These are phyloP conservation scores for Flueggea neowawraea DNA, from an alignment of 441 rosid genomes.

Conservation along the genomic window DNA sequence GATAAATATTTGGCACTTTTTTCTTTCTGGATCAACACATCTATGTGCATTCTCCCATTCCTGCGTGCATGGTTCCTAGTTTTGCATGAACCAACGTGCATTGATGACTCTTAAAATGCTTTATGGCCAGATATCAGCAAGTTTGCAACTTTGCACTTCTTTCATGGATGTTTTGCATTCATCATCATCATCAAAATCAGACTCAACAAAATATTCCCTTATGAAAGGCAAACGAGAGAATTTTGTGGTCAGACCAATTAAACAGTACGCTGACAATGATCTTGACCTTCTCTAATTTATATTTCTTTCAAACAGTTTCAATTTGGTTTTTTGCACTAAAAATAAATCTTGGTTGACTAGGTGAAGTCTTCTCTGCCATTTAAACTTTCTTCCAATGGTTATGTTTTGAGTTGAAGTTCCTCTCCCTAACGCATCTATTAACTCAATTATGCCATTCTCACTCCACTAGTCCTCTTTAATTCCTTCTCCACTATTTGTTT, in stretches of 20 bases:
- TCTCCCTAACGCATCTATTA: constrained; percentile 88
- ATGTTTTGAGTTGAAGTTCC: constrained; percentile 82
- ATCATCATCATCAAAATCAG: no score
- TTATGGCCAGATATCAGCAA: no score
- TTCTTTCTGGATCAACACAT: no score
- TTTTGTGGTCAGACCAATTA: constrained; percentile 58
- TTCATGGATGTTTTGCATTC: no score
- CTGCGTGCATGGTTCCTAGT: no score
- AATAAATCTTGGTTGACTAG: constrained; percentile 81
- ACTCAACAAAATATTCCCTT: no score
- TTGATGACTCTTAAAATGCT: no score
- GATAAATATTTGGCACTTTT: no score
- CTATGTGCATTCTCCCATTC: no score
- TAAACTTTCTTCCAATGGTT: constrained; percentile 98
- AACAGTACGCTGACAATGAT: constrained; percentile 50
- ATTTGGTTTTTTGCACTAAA: constrained; percentile 95
- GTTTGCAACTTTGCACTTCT: no score
- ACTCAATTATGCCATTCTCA: constrained; percentile 86
- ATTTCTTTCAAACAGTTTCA: constrained; percentile 94
- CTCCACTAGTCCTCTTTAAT: constrained; percentile 97
- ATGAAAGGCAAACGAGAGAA: constrained; percentile 26
- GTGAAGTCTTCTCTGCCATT: constrained; percentile 68
- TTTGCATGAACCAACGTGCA: no score
- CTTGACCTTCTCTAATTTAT: constrained; percentile 83
- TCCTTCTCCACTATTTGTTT: constrained; percentile 35